Base-by-base conservation (phyloP, 805 yeast species). In the Saccharomycopsis oosterbeekiorum region DNA sequence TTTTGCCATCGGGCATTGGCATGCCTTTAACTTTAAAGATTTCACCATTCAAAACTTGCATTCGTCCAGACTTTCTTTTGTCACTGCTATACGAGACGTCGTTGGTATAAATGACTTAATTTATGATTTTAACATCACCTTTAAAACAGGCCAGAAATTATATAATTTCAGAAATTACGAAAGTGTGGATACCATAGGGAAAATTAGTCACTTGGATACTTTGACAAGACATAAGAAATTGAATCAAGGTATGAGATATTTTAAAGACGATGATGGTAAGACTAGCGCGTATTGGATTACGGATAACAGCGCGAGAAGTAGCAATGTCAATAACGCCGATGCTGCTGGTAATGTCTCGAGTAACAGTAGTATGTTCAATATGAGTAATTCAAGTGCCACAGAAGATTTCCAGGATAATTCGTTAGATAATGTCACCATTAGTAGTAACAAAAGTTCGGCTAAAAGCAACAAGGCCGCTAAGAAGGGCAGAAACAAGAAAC, bases 1-100 rank as follows among this genome's bases (percentile, higher is more conserved):
- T 2, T 93, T 94, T 75, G 90, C 98, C 0, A 72, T 87, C 26
- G 86, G 94, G n/a, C 98, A 94, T 73, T 85, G 91, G 85, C 70
- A 78, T 55, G 90, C 98, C 0, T 94, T 94, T 71, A 83, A 90
- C 5, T 88, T 86, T 73, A 74, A 75, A 2, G 94, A 89, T 50
- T 94, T 86, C 70, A 81, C 85, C 1, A 76, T 82, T 1, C 70
- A 80, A 10, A 74, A 73, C 12, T 74, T 87, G 57, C 86, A 85
- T 39, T 86, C 89, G 50, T 86, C 84, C 0, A 75, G 97, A 54
- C 68, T 92, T 59, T 76, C 82, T 26, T 77, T 84, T 11, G 67
- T 64, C 53, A 78, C 80, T 62, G 97, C 98, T 0, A 60, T 90
- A 1, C 78, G 83, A 59, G 99, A 94, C 69, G 84, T 88, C 66